Conservation (phyloP, 2,329 filamentous ascomycete species). For the Cladosporium phlei region DNA sequence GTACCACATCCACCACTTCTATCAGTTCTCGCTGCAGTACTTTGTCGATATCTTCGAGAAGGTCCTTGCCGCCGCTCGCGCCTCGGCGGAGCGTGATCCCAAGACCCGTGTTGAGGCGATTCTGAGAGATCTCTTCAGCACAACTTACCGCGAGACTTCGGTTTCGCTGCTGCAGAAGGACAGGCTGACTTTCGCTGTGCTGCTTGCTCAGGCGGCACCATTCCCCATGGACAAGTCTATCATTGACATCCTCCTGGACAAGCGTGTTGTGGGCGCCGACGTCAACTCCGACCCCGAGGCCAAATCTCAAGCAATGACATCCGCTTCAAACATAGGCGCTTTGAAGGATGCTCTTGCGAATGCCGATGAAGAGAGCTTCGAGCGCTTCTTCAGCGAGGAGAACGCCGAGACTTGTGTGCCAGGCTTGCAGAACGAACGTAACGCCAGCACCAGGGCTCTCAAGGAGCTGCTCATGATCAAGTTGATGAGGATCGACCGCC, state of each 20-base stretch:
- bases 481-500: slow-evolving; percentile 89
- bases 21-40: slow-evolving; percentile 97
- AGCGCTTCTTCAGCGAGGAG: slow-evolving; percentile 78
- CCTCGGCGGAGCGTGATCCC: slow-evolving; percentile 54
- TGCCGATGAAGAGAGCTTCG: slow-evolving; percentile 64
- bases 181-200: slow-evolving; percentile 86
- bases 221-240: slow-evolving; percentile 90
- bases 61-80: slow-evolving; percentile 76
- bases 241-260: slow-evolving; percentile 81
- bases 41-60: slow-evolving; percentile 97
- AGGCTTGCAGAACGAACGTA: slow-evolving; percentile 57
- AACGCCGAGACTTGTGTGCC: slow-evolving; percentile 81
- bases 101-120: slow-evolving; percentile 81
- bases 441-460: slow-evolving; percentile 65
- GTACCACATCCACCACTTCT: slow-evolving; percentile 98
- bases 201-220: slow-evolving; percentile 91
- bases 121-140: slow-evolving; percentile 84
- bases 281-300: slow-evolving; percentile 64
- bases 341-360: slow-evolving; percentile 69
- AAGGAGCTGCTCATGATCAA: slow-evolving; percentile 86
- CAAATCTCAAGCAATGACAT: slow-evolving; percentile 63
- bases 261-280: slow-evolving; percentile 69
- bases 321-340: slow-evolving; percentile 63
- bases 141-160: slow-evolving; percentile 88
- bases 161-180: slow-evolving; percentile 90